phyloP scores from a whole-genome alignment of 768 basidiomycete species.

The Cytidiella melzeri region DNA sequence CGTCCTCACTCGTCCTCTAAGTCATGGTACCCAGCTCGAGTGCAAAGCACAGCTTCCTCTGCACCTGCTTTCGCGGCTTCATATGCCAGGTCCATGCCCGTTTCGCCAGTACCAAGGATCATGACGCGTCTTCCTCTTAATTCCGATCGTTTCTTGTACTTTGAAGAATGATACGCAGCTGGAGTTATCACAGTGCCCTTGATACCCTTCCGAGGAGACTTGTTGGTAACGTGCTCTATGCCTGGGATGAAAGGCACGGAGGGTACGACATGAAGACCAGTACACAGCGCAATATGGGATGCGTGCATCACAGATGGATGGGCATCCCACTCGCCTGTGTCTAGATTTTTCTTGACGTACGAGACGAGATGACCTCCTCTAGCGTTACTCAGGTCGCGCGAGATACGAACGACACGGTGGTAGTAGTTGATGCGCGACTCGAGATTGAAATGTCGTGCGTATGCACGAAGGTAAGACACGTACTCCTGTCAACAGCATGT shows the following conservation, averaged over 20 bases:
- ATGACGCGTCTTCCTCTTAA: conserved; percentile 41
- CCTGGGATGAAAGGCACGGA: conserved; percentile 46
- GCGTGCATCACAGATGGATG: conserved; percentile 29
- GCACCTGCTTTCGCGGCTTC: conserved; percentile 45
- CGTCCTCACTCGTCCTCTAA: neutral
- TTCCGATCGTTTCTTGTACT: conserved; percentile 44
- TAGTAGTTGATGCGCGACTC: conserved; percentile 31
- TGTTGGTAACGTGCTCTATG: conserved; percentile 31
- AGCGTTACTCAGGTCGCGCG: conserved; percentile 14
- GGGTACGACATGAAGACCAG: conserved; percentile 51
- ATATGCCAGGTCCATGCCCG: conserved; percentile 55
- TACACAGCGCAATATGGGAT: conserved; percentile 43
- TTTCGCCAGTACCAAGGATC: conserved; percentile 57
- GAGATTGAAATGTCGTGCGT: conserved; percentile 38
- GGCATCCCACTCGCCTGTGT: conserved; percentile 26
- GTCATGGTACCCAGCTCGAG: conserved; percentile 46
- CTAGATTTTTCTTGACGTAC: conserved; percentile 23
- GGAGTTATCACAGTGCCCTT: conserved; percentile 17
- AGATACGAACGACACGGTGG: conserved; percentile 35
- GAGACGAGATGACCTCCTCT: conserved; percentile 33
- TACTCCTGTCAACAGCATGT: conserved; percentile 31
- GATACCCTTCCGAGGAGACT: neutral
- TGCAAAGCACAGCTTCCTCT: conserved; percentile 46
- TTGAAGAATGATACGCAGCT: conserved; percentile 40
- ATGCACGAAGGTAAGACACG: conserved; percentile 43